These are phyloP conservation scores for Aureobasidium musti DNA, from an alignment of 2,329 filamentous ascomycete species.

Conservation along the genomic window DNA sequence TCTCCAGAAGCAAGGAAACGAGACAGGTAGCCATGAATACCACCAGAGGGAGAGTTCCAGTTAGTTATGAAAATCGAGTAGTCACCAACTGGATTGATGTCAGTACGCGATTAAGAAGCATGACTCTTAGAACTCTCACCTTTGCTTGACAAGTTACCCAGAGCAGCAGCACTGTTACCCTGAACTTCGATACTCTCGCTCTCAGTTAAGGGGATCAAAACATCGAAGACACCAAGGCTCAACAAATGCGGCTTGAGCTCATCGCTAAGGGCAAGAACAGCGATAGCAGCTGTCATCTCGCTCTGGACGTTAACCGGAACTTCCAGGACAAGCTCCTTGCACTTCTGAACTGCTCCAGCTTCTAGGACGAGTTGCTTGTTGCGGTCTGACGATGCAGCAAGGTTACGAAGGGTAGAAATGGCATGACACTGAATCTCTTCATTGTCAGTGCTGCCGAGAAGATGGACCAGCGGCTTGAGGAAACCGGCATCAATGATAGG, in stretches of 20 bases:
- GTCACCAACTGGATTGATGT: slow-evolving; percentile 70
- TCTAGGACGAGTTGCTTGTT: slow-evolving; percentile 98
- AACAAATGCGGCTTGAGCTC: slow-evolving; percentile 91
- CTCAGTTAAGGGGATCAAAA: slow-evolving; percentile 90
- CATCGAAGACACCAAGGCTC: slow-evolving; percentile 91
- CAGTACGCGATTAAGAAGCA: not conserved
- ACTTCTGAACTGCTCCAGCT: slow-evolving; percentile 95
- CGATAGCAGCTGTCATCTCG: slow-evolving; percentile 99
- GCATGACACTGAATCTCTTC: slow-evolving; percentile 99
- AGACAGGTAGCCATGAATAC: slow-evolving; percentile 92
- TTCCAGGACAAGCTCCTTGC: slow-evolving; percentile 92
- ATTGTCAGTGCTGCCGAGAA: slow-evolving; percentile 93
- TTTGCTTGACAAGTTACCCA: slow-evolving; percentile 96
- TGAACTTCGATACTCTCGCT: slow-evolving; percentile 97
- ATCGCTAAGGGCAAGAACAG: slow-evolving; percentile 90
- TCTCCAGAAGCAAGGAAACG: slow-evolving; percentile 93
- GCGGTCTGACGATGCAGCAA: slow-evolving; percentile 93
- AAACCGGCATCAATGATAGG: slow-evolving; percentile 98
- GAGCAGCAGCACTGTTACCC: slow-evolving; percentile 92
- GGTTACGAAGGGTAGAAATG: slow-evolving; percentile 92
- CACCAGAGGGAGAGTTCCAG: slow-evolving; percentile 89
- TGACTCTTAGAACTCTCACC: slow-evolving; percentile 57
- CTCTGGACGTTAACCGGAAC: slow-evolving; percentile 94
- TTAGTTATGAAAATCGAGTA: slow-evolving; percentile 95
- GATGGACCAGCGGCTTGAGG: slow-evolving; percentile 86